Evolutionary conservation across 441 rosid species (phyloP), one percentile per base, ranked within the genome.

Genomic region (Bruguiera hainesii): DNA sequence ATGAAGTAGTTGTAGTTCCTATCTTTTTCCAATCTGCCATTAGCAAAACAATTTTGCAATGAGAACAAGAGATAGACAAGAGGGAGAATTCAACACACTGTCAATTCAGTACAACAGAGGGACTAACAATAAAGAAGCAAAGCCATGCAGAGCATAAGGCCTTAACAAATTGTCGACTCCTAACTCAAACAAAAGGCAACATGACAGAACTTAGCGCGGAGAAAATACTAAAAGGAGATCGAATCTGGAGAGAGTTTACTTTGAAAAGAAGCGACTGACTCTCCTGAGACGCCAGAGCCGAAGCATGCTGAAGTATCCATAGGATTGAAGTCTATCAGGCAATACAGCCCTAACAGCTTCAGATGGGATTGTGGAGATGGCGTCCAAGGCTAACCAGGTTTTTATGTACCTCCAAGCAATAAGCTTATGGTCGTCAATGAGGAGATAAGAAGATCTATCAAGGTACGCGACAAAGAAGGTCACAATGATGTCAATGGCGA

Each of bases 231-330:
- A 7, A 52, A 52, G 56, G 56, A 52, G 21, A 31, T 30, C 3
- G 10, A 4, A 26, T 37, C 46, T 10, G 15, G 15, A 37, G 46
- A 37, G 46, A 55, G 39, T 61, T 79, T 71, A 86, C 98, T 87
- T 81, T 50, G 97, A 76, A 60, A 90, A 93, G 61, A 87, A 79
- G 18, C 46, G 56, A 73, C 98, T 82, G 69, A 85, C 97, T 79
- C 98, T 82, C 28, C 94, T 86, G 23, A 93, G 89, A 70, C 97
- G 98, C 98, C 98, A 93, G 0, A 93, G 90, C 33, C 98, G 94
- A 48, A 91, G 82, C 87, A 93, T 86, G 60, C 83, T 86, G 37
- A 87, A 84, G 65, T 85, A 80, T 1, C 94, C 94, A 70, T 87
- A 93, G 6, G 83, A 76, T 60, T 75, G 82, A n/a, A 89, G 64